These are phyloP conservation scores for Erucastrum elatum DNA, from an alignment of 345 rosid genomes.

Conservation along the genomic window DNA sequence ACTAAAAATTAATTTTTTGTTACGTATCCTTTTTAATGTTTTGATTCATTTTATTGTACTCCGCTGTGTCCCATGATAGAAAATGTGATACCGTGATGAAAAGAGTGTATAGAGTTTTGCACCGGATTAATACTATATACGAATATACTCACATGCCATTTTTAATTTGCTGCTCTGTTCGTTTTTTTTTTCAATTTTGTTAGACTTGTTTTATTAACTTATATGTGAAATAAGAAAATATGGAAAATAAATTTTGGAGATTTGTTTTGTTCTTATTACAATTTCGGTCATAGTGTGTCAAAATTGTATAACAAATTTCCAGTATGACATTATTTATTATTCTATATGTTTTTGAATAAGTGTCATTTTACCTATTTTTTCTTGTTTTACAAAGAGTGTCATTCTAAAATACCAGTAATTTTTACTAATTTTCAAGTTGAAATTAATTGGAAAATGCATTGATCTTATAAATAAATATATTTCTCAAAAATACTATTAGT, in stretches of 20 bases:
- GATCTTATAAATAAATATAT: too few relatives aligned
- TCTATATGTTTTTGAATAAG: too few relatives aligned
- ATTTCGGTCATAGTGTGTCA: neutral
- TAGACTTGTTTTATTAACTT: neutral
- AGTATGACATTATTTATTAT: neutral
- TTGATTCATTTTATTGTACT: slow-evolving; percentile 1
- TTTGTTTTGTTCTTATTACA: neutral
- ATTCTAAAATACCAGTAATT: too few relatives aligned
- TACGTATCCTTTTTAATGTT: neutral
- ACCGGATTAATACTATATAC: slow-evolving; percentile 1
- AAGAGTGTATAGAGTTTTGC: slow-evolving; percentile 34
- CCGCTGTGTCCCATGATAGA: slow-evolving; percentile 1
- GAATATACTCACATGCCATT: neutral
- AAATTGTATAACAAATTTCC: neutral
- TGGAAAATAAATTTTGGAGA: neutral
- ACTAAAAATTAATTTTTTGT: slow-evolving; percentile 10
- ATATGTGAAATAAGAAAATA: neutral
- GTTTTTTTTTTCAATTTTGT: neutral
- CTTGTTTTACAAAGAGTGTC: too few relatives aligned
- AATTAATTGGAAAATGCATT: too few relatives aligned
- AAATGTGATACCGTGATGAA: slow-evolving; percentile 17
- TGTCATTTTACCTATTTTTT: too few relatives aligned
- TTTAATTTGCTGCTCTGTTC: neutral
- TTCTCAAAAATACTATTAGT: too few relatives aligned
- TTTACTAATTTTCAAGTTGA: too few relatives aligned